These are phyloP conservation scores for Chrysanthemum lavandulifolium DNA, from an alignment of 129 eudicot genomes.

Conservation along the genomic window DNA sequence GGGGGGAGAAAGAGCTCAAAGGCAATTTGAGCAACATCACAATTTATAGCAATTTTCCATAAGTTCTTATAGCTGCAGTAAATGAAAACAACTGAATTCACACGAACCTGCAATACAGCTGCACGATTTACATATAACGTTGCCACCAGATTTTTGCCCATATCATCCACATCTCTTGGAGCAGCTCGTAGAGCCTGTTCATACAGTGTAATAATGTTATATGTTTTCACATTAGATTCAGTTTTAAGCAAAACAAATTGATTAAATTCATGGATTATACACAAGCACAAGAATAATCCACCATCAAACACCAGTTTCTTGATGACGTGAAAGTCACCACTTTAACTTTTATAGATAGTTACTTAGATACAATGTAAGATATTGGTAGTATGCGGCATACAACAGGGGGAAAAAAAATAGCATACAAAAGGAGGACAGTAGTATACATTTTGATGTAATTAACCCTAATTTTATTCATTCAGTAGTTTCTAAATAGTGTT, in stretches of 20 bases:
- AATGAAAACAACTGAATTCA: not conserved
- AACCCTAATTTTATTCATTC: too few species aligned
- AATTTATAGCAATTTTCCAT: too few species aligned
- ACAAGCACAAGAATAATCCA: conserved; percentile 19
- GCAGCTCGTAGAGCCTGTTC: conserved; percentile 82
- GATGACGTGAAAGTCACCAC: too few species aligned
- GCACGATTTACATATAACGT: conserved; percentile 82
- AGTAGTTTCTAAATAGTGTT: too few species aligned
- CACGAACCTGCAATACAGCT: conserved; percentile 56
- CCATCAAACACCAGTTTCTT: not conserved
- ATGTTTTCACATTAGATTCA: not conserved
- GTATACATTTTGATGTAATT: too few species aligned
- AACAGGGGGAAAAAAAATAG: too few species aligned
- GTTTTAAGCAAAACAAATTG: not conserved
- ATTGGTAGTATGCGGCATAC: too few species aligned
- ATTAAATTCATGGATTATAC: not conserved
- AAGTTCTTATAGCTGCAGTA: not conserved
- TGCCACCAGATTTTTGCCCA: conserved; percentile 57
- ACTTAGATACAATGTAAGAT: too few species aligned
- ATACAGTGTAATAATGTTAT: not conserved
- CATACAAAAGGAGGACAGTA: too few species aligned
- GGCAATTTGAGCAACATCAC: not conserved
- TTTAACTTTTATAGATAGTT: too few species aligned
- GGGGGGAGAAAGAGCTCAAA: not conserved
- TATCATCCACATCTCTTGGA: conserved; percentile 58